Evolutionary conservation across 352 stramenopile genomes (phyloP).

Genomic region (Pythium pectinolyticum): DNA sequence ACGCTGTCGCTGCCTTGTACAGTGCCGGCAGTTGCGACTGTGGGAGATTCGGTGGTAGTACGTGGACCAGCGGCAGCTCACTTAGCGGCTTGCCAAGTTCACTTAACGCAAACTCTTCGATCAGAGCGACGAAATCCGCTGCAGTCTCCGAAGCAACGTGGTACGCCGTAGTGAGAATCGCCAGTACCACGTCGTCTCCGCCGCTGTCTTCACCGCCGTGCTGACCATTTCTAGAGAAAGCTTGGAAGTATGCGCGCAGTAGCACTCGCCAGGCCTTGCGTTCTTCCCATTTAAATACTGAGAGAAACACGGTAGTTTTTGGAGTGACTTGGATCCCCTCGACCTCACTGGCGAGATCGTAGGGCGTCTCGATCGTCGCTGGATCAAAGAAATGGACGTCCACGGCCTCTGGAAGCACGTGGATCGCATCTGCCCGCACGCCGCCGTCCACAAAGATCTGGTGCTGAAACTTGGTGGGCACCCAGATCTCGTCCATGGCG

Average conservation of each 20-base stretch:
- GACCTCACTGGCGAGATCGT: conserved; percentile 47
- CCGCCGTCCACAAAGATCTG: conserved; percentile 69
- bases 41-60: conserved; percentile 62
- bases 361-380: conserved; percentile 38
- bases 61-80: conserved; percentile 57
- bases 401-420: conserved; percentile 85
- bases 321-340: conserved; percentile 30
- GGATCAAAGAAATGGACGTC: conserved; percentile 90
- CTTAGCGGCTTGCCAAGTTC: conserved; percentile 42
- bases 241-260: conserved; percentile 79
- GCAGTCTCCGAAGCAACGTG: conserved; percentile 54
- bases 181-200: conserved; percentile 78
- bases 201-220: too few relatives aligned
- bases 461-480: conserved; percentile 86
- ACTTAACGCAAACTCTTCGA: conserved; percentile 57
- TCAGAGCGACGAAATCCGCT: conserved; percentile 48
- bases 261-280: conserved; percentile 91
- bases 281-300: conserved; percentile 94
- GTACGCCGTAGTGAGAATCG: conserved; percentile 89
- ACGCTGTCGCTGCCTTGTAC: conserved; percentile 78
- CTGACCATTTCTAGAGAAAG: conserved; percentile 50
- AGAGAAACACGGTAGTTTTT: conserved; percentile 83
- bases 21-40: conserved; percentile 56
- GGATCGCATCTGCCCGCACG: conserved; percentile 50
- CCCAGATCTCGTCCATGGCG: conserved; percentile 93